Base-by-base conservation (phyloP, 257 asterid species). In the Ophiorrhiza pumila region DNA sequence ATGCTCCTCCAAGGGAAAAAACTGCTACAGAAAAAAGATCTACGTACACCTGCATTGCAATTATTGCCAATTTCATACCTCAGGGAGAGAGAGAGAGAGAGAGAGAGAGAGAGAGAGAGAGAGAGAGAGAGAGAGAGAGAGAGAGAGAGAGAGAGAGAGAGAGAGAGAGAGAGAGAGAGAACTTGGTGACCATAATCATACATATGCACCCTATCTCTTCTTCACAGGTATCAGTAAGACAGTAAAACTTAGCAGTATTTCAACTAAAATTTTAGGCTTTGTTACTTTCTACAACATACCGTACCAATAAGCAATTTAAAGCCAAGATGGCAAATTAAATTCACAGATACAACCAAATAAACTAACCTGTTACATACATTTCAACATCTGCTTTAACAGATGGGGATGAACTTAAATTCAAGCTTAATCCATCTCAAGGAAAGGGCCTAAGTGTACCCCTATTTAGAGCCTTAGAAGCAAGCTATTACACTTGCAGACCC, bases 1-100 rank as follows among this genome's bases (percentile, higher is more conserved):
- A 84, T 66, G 99, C 96, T 82, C 88, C 96, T 80, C 98, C 99
- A 17, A 94, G 86, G 73, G 87, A 72, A 72, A 94, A 77, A 74
- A 83, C 79, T 52, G 89, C 82, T 49, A 89, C 65, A n/a, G 98
- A 83, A 65, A 90, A 83, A 74, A 92, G 86, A 83, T 87, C 98
- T 61, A 90, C 92, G 63, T 91, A 91, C 71, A 94, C 90, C 99
- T 94, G 91, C 83, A 81, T 81, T 68, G 14, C 39, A 70, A 70
- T n/a, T 34, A 53, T 8, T 10, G 43, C 23, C 32, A 23, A 3
- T 35, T 22, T 32, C 35, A 46, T 29, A 23, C 37, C 41, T 27
- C 59, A 62, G 55, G 49, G n/a, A 32, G 0, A 45, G 41, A 57
- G 4, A 27, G 65, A 55, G 65, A 49, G 42, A n/a, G n/a, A 55